These are phyloP conservation scores for Auricularia cornea DNA, from an alignment of 768 basidiomycete species.

Conservation along the genomic window DNA sequence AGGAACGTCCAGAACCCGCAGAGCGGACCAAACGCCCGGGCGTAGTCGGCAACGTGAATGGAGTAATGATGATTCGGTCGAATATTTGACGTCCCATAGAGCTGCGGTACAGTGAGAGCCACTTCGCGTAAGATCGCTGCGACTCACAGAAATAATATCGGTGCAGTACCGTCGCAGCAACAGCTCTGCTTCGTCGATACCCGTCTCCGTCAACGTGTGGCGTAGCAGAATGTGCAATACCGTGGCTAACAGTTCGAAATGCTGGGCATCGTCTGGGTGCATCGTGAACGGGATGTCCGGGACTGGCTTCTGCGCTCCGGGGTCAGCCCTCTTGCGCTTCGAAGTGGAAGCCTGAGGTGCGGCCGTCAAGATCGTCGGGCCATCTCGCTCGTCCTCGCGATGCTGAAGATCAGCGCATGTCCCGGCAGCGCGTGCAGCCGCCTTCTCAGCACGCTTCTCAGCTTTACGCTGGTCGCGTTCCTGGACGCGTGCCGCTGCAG, in stretches of 20 bases:
- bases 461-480: background rate
- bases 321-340: background rate
- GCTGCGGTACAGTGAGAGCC: background rate
- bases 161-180: conserved; percentile 17
- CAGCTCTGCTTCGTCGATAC: conserved; percentile 10
- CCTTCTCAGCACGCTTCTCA: background rate
- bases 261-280: conserved; percentile 11
- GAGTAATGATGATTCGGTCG: background rate
- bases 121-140: background rate
- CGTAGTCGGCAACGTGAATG: background rate
- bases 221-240: conserved; percentile 13
- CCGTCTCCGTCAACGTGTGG: conserved; percentile 3
- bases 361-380: background rate
- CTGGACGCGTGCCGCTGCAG: background rate
- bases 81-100: background rate
- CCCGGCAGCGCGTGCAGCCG: no score
- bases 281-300: background rate
- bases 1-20: conserved; percentile 3
- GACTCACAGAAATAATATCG: conserved; percentile 12
- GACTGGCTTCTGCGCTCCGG: background rate
- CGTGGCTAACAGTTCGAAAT: conserved; percentile 15
- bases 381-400: no score
- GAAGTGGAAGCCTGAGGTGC: background rate
- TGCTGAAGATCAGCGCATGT: no score
- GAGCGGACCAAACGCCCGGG: background rate